Evolutionary conservation across 257 asterid genomes (phyloP), one percentile per base, ranked within the genome.

Genomic region (Przewalskia tangutica): DNA sequence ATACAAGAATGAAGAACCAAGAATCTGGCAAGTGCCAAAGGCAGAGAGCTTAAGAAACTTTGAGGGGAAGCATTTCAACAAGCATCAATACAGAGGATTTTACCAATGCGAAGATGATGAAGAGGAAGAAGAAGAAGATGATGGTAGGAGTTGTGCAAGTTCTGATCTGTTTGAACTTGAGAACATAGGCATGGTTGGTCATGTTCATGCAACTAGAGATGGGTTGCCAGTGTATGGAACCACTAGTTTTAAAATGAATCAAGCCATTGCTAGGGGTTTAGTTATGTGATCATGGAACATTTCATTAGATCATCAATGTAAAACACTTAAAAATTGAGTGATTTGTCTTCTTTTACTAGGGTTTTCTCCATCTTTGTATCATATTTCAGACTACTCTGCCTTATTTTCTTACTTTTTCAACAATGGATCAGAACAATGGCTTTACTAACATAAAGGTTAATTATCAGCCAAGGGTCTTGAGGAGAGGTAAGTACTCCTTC

Each of bases 131-230:
- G 42, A 86, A 7, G 71, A 56, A 18, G 81, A 83, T 65, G 89
- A 86, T 64, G 84, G 54, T 46, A 79, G 76, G 86, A 93, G 97
- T 58, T 93, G 98, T 79, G 86, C 90, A 0, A 93, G 98, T 66
- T 95, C 97, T 6, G 96, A 93, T 92, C 91, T 93, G 46, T 93
- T 95, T 55, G 97, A 95, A 87, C 97, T 95, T n/a, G 95, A 93
- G 73, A 91, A 88, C 51, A 87, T 94, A 81, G 90, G 92, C 9
- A 78, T 86, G 66, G 84, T 84, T 58, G 94, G 91, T 51, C 83
- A 85, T 54, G 89, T 20, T 71, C 79, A 89, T 81, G 81, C 84
- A 7, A 87, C 84, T 18, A 89, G 86, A 20, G 91, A 93, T 79
- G 97, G 92, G 60, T 79, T 94, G 86, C 98, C 98, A 0, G 97